Conservation (phyloP, 2,329 filamentous ascomycete genomes). For the Scleromitrula shiraiana region DNA sequence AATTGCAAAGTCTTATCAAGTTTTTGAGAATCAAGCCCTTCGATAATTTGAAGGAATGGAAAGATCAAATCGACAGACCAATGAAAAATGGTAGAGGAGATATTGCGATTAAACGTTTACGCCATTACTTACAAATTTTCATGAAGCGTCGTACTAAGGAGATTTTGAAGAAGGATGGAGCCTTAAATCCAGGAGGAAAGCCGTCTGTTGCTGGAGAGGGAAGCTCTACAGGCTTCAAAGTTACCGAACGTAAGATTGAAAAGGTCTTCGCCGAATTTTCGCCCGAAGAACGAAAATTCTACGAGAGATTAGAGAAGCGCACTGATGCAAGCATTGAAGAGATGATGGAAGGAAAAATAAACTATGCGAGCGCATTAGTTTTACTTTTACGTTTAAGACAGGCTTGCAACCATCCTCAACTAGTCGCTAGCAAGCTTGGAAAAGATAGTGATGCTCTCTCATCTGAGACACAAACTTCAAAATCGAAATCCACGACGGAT, state of each 20-base stretch:
- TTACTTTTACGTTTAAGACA: slow-evolving; percentile 85
- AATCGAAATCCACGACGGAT: slow-evolving; percentile 39
- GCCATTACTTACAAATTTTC: slow-evolving; percentile 79
- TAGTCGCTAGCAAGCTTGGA: slow-evolving; percentile 77
- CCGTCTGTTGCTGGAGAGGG: slow-evolving; percentile 35
- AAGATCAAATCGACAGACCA: slow-evolving; percentile 80
- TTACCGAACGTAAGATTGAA: slow-evolving; percentile 84
- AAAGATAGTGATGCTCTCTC: slow-evolving; percentile 81
- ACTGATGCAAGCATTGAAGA: slow-evolving; percentile 80
- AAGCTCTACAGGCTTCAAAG: slow-evolving; percentile 68
- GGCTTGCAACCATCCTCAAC: slow-evolving; percentile 86
- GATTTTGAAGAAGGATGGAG: slow-evolving; percentile 82
- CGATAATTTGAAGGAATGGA: slow-evolving; percentile 79
- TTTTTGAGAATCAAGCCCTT: slow-evolving; percentile 92
- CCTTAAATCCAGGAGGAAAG: slow-evolving; percentile 69
- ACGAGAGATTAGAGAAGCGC: slow-evolving; percentile 71
- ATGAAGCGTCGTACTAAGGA: slow-evolving; percentile 99
- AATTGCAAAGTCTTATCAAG: slow-evolving; percentile 85
- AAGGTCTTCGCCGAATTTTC: slow-evolving; percentile 72
- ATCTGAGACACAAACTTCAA: slow-evolving; percentile 45
- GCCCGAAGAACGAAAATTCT: slow-evolving; percentile 74
- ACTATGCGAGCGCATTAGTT: slow-evolving; percentile 90
- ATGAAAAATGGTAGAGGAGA: slow-evolving; percentile 87
- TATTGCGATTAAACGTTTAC: slow-evolving; percentile 78
- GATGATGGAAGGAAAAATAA: slow-evolving; percentile 79